These are phyloP conservation scores for Sugiyamaella lignohabitans DNA, from an alignment of 805 yeast genomes.

Conservation along the genomic window DNA sequence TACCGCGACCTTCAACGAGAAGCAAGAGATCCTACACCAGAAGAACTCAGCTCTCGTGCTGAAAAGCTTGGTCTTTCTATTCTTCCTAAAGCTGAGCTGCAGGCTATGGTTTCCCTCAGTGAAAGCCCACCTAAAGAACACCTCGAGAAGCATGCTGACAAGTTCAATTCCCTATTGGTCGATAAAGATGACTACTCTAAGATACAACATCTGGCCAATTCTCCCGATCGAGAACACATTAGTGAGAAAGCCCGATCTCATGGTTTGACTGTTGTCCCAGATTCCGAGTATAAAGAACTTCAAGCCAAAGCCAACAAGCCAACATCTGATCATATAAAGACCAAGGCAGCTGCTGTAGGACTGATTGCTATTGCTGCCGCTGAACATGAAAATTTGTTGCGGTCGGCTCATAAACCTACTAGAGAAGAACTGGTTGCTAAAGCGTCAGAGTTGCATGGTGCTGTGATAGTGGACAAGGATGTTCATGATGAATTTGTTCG, in stretches of 20 bases:
- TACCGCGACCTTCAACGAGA: constrained; percentile 22
- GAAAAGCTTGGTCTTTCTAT: constrained; percentile 19
- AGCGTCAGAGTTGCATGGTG: constrained; percentile 27
- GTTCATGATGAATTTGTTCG: constrained; percentile 25
- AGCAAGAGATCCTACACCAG: constrained; percentile 19
- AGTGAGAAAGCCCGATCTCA: constrained; percentile 24
- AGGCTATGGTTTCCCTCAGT: constrained; percentile 13
- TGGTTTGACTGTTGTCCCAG: constrained; percentile 19
- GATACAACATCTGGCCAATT: constrained; percentile 19
- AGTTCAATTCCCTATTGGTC: constrained; percentile 19
- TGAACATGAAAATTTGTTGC: constrained; percentile 20
- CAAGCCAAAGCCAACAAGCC: constrained; percentile 21
- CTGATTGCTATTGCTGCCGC: constrained; percentile 25
- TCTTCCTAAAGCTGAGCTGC: constrained; percentile 22
- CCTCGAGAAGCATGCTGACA: constrained; percentile 24
- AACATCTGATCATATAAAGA: constrained; percentile 14
- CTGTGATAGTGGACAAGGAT: constrained; percentile 30
- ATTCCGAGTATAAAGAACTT: constrained; percentile 21
- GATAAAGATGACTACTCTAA: constrained; percentile 19
- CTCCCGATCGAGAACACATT: constrained; percentile 28
- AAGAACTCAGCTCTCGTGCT: constrained; percentile 20
- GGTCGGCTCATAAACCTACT: constrained; percentile 23
- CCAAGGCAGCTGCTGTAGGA: constrained; percentile 22
- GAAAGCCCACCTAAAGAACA: constrained; percentile 16
- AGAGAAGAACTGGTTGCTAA: constrained; percentile 29